Evolutionary conservation across 2,329 filamentous ascomycete species (phyloP).

Genomic region (Bipolaris gigantea): DNA sequence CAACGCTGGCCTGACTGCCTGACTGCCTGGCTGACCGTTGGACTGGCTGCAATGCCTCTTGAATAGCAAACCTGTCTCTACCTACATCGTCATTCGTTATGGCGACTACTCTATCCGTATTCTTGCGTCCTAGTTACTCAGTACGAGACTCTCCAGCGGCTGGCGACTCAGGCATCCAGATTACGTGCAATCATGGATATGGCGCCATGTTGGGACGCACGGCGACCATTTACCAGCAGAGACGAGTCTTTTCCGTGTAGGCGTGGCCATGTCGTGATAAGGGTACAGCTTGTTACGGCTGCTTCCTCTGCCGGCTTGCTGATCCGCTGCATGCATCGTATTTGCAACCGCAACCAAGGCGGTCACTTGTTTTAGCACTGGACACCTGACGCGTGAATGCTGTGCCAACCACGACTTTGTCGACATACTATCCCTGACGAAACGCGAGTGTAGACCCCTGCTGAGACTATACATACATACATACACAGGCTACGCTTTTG

Average conservation of each 20-base stretch:
- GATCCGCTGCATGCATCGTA: neutral
- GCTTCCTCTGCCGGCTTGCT: neutral
- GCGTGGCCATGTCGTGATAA: neutral
- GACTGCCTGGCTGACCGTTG: neutral
- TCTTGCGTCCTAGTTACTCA: slow-evolving; percentile 5
- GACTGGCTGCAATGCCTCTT: no score
- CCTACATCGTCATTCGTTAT: neutral
- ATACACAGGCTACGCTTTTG: slow-evolving; percentile 2
- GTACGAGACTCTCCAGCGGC: slow-evolving; percentile 13
- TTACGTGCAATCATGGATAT: slow-evolving; percentile 26
- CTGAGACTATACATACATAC: neutral
- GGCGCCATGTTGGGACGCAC: slow-evolving; percentile 6
- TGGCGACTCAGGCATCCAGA: slow-evolving; percentile 22
- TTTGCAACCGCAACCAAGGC: neutral
- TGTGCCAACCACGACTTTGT: neutral
- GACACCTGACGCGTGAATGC: neutral
- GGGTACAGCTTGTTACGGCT: neutral
- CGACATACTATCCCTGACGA: neutral
- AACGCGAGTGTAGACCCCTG: neutral
- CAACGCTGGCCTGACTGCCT: no score
- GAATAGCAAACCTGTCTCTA: no score
- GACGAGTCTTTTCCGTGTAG: neutral
- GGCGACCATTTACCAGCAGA: slow-evolving; percentile 4
- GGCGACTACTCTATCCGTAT: slow-evolving; percentile 2
- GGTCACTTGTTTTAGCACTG: neutral